A percentile compares a stretch with the other conserved stretches of the same genome.
Evolutionary conservation across 139 green algal genomes (phyloP).

Genomic region (Ostreobium quekettii): DNA sequence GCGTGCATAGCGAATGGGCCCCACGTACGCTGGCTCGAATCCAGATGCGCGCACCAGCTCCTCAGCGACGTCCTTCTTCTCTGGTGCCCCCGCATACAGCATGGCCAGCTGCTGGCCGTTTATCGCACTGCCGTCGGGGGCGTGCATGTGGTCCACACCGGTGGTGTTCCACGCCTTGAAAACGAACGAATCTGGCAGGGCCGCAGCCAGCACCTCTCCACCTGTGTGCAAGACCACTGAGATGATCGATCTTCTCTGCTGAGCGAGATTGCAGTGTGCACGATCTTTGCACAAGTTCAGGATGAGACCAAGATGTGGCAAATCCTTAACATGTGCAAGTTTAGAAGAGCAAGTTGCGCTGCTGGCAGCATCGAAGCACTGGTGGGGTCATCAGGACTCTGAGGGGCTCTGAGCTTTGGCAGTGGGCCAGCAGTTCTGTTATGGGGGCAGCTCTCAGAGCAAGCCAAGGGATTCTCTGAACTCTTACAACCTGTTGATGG

Average conservation of each 20-base stretch:
- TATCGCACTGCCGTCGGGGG: slow-evolving; percentile 18
- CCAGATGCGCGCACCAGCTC: slow-evolving; percentile 21
- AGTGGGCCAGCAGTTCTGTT: no score
- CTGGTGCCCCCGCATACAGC: slow-evolving; percentile 23
- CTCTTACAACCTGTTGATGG: no score
- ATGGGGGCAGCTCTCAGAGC: no score
- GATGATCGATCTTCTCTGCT: not conserved
- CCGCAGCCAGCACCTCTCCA: slow-evolving; percentile 24
- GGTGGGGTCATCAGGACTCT: not conserved
- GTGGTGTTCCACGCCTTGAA: slow-evolving; percentile 34
- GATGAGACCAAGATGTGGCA: not conserved
- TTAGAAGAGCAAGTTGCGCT: not conserved
- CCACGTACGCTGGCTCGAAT: slow-evolving; percentile 26
- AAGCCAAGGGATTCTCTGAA: no score
- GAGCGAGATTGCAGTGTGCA: not conserved
- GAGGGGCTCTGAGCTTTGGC: no score
- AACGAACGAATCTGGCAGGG: slow-evolving; percentile 23
- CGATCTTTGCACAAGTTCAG: not conserved
- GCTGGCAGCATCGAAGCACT: not conserved
- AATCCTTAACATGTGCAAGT: not conserved
- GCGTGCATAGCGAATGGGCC: slow-evolving; percentile 27
- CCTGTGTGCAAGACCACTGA: not conserved
- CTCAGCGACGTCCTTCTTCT: not conserved
- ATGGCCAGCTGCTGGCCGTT: slow-evolving; percentile 19
- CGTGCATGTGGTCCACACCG: slow-evolving; percentile 22